Base-by-base conservation (phyloP, 2,329 filamentous ascomycete genomes). In the Thielaviopsis euricoi region DNA sequence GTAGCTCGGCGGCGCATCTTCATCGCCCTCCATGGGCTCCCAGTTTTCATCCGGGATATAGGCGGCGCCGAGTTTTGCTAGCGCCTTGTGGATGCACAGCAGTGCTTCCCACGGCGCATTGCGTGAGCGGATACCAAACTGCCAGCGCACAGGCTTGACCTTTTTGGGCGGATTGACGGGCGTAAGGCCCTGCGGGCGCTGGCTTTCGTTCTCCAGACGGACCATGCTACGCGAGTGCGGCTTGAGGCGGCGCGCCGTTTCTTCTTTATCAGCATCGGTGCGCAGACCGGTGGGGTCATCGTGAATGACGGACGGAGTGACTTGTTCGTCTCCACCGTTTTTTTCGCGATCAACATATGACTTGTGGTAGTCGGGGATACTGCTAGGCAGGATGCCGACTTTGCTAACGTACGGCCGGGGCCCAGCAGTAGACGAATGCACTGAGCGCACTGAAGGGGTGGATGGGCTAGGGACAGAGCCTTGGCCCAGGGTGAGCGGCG, bases 31-130 rank as follows among this genome's bases (percentile, higher is more conserved):
- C 9, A 72, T 67, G 53, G 75, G 73, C 43, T 76, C 73, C 58
- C 74, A 79, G 62, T 81, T 77, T 61, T 84, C 80, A 52, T 85
- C 81, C 0, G 78, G 74, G 3, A 95, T 82, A 85, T 94, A 97
- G 54, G 89, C 83, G 13, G 90, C 93, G 33, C 89, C 90, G 66
- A 96, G 83, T 63, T 90, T 90, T 61, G 83, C 77, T 50, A 98
- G 74, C 0, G 93, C 90, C 68, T 91, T 89, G 75, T 96, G 96
- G 58, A 98, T 93, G 66, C 91, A 96, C 25, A 95, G 75, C 70
- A 98, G 86, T 0, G 93, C 93, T 69, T 98, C 93, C 65, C 90
- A 89, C 0, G 93, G 93, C 58, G 89, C 86, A 66, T 97, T 98
- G 53, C 93, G 83, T 52, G 89, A 95, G 43, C 93, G 82, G 61